A percentile compares a stretch with the other conserved stretches of the same genome.
Evolutionary conservation across 1,139 yeast species (phyloP).

Genomic region (Groenewaldozyma sp.): DNA sequence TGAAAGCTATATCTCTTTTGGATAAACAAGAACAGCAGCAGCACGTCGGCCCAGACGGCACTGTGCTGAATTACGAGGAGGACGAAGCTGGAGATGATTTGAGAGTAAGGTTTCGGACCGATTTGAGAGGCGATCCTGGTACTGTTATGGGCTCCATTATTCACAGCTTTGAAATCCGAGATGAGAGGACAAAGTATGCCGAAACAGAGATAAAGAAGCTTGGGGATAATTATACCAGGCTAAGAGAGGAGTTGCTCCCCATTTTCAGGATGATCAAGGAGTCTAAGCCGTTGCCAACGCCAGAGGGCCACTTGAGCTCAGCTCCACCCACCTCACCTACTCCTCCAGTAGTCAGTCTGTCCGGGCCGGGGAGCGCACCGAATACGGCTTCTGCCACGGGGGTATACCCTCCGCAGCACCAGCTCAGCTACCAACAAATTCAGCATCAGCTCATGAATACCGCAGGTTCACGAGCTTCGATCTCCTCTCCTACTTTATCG

Average conservation of each 20-base stretch:
- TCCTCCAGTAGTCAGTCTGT: background rate
- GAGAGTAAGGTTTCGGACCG: too few relatives aligned
- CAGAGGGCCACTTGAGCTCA: slow-evolving; percentile 23
- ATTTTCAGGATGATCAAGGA: slow-evolving; percentile 33
- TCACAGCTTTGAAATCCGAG: slow-evolving; percentile 26
- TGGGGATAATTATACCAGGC: slow-evolving; percentile 25
- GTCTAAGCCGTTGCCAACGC: slow-evolving; percentile 36
- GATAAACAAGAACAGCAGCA: slow-evolving; percentile 23
- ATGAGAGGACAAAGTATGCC: slow-evolving; percentile 28
- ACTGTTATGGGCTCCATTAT: slow-evolving; percentile 9
- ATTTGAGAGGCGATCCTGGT: too few relatives aligned
- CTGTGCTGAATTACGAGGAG: slow-evolving; percentile 13
- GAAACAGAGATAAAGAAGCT: slow-evolving; percentile 30
- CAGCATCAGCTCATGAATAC: too few relatives aligned
- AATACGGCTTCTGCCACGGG: background rate
- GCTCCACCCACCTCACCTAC: slow-evolving; percentile 5
- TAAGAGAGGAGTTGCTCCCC: slow-evolving; percentile 35
- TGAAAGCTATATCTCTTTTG: slow-evolving; percentile 30
- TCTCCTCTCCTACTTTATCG: slow-evolving; percentile 6
- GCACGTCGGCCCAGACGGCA: slow-evolving; percentile 27
- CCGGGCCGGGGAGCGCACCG: background rate
- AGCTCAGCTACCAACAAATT: too few relatives aligned
- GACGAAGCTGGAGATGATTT: slow-evolving; percentile 4
- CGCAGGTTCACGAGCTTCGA: too few relatives aligned
- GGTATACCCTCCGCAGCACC: background rate